Evolutionary conservation across 805 yeast genomes (phyloP).

Genomic region (Yarrowia porcina): DNA sequence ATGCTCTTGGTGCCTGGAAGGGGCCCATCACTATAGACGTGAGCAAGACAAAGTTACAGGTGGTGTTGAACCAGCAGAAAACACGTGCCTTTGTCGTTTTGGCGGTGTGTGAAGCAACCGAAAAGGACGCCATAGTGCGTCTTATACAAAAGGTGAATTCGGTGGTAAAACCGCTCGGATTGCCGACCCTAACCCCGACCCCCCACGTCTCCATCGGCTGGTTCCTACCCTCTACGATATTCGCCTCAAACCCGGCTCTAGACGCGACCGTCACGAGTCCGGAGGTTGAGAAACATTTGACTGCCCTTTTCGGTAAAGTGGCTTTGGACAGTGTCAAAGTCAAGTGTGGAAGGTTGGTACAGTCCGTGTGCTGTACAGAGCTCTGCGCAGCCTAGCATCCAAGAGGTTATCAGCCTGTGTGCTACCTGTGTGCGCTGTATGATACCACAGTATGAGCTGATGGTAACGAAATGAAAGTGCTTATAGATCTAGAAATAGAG

Average conservation of each 20-base stretch:
- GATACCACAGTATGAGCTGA: no score
- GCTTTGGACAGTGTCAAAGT: slow-evolving; percentile 4
- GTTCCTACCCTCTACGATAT: neutral
- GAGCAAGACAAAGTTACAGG: neutral
- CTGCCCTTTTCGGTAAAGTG: slow-evolving; percentile 17
- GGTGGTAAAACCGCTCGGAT: neutral
- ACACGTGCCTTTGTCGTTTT: slow-evolving; percentile 28
- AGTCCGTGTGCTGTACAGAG: slow-evolving; percentile 5
- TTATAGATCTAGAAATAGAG: no score
- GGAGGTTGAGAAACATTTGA: neutral
- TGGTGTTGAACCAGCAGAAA: slow-evolving; percentile 26
- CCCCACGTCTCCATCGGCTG: slow-evolving; percentile 30
- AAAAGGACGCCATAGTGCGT: neutral
- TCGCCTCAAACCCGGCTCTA: neutral
- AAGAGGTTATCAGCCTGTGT: no score
- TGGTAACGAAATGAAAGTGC: no score
- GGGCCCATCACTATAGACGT: neutral
- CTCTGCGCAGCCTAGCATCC: no score
- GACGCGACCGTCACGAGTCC: neutral
- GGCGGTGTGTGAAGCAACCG: neutral
- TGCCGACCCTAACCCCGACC: neutral
- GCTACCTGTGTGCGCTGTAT: no score
- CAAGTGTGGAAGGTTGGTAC: slow-evolving; percentile 18
- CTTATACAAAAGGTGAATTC: neutral
- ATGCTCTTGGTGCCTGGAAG: neutral